phyloP scores from a whole-genome alignment of 2,329 filamentous ascomycete genomes.

The Neonectria neomacrospora region DNA sequence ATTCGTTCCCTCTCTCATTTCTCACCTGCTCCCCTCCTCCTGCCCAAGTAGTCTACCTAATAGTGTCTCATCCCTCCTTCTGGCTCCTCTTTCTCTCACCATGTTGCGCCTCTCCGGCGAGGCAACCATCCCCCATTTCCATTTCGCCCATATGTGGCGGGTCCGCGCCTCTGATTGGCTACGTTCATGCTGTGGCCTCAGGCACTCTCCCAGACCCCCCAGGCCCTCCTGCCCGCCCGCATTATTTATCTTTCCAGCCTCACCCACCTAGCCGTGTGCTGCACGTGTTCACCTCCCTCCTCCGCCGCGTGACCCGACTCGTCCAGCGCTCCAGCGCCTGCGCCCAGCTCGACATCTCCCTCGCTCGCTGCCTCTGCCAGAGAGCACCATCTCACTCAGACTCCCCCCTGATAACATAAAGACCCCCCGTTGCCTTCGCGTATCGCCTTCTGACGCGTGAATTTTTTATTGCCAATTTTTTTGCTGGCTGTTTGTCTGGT shows the following conservation, averaged over 20 bases:
- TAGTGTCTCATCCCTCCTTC: constrained; percentile 1
- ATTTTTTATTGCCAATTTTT: constrained; percentile 23
- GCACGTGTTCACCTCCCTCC: constrained; percentile 54
- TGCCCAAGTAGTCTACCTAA: too few relatives aligned
- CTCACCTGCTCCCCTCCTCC: background rate
- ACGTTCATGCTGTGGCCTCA: constrained; percentile 34
- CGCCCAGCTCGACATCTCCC: constrained; percentile 28
- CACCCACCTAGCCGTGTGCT: constrained; percentile 45
- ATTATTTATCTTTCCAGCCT: constrained; percentile 51
- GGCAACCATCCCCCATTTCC: constrained; percentile 32
- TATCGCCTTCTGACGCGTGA: constrained; percentile 29
- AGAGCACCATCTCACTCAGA: constrained; percentile 34
- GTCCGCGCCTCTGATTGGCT: constrained; percentile 35
- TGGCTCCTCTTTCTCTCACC: constrained; percentile 22
- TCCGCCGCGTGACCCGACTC: constrained; percentile 54
- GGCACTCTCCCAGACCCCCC: constrained; percentile 25
- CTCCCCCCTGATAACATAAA: constrained; percentile 46
- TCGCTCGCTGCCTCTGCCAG: constrained; percentile 27
- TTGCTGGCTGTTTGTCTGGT: constrained; percentile 17
- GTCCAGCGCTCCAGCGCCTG: constrained; percentile 31
- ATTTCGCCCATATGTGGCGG: constrained; percentile 40
- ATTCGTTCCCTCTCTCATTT: background rate
- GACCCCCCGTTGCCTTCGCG: constrained; percentile 30
- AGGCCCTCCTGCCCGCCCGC: constrained; percentile 20
- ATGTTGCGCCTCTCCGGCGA: constrained; percentile 30